Base-by-base conservation (phyloP, 116 monocot species). In the Cymodocea nodosa region DNA sequence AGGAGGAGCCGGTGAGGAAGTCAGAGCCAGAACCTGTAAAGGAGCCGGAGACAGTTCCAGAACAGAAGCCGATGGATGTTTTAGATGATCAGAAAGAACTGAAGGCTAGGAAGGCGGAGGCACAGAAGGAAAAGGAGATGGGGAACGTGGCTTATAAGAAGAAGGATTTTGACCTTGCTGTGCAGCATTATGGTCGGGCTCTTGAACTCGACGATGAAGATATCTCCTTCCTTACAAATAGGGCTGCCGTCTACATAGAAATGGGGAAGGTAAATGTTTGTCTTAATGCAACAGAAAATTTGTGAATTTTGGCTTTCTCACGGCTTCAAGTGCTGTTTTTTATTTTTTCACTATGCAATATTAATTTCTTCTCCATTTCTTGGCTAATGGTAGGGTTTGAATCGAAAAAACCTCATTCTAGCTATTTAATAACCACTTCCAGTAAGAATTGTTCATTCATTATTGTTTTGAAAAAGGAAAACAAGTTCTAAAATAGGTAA, bases 61-160 rank as follows among this genome's bases (percentile, higher is more conserved):
- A 81, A 53, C 74, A 77, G 4, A 77, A 83, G 65, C 83, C 77
- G 0, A 80, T 80, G 86, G 77, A 82, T 11, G 65, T 80, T 35
- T 4, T 35, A 0, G 84, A 69, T 0, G 86, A 77, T 70, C 84
- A 79, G 70, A 82, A 74, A 59, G 79, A 70, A 44, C 35, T 20
- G 22, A 92, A 69, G 79, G 57, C 80, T 64, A 83, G 62, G 73
- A 98, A 92, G 79, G 78, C 74, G 0, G 74, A 82, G 73, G 89
- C 98, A 14, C 92, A 83, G 74, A 89, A 78, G 68, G 92, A 92
- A 76, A 98, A 98, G 81, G 92, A 98, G 54, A 75, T 73, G 0
- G 98, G 98, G 23, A 98, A 92, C 80, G 78, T 81, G 5, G 92
- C 98, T 10, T 98, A 98, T 52, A 98, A 98, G 61, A 98, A 89